Conservation (phyloP, 2,329 filamentous ascomycete genomes). For the Grosmannia clavigera region DNA sequence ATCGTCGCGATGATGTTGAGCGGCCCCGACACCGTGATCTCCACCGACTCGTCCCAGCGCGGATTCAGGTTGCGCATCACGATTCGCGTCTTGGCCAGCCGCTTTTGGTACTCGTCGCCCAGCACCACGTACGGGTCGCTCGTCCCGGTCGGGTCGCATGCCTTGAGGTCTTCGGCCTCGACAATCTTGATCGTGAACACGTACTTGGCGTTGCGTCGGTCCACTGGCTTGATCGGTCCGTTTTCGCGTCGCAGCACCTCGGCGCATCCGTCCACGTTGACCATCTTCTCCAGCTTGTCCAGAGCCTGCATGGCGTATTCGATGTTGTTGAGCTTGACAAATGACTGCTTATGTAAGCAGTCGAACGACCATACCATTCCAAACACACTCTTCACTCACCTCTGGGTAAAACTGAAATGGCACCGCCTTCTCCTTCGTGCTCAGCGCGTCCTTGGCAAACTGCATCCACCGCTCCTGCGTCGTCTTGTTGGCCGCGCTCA, state of each 20-base stretch:
- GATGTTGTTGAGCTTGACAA: conserved; percentile 96
- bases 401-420: conserved; percentile 95
- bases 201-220: conserved; percentile 68
- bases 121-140: conserved; percentile 97
- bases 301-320: conserved; percentile 89
- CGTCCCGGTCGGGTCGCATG: conserved; percentile 87
- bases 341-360: conserved; percentile 45
- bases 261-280: conserved; percentile 86
- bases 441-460: conserved; percentile 87
- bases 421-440: conserved; percentile 81
- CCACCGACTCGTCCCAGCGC: conserved; percentile 92
- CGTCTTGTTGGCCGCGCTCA: conserved; percentile 63
- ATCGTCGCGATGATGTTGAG: conserved; percentile 93
- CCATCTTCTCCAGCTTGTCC: conserved; percentile 75
- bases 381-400: conserved; percentile 34
- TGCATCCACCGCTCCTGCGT: conserved; percentile 89
- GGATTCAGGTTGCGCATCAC: conserved; percentile 85
- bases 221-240: conserved; percentile 51
- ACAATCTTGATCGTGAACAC: conserved; percentile 99
- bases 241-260: conserved; percentile 64
- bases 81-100: conserved; percentile 85
- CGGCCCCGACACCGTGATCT: conserved; percentile 84
- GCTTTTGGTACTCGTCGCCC: conserved; percentile 94
- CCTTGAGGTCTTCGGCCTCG: conserved; percentile 92
- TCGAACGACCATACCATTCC: background rate